phyloP scores from a whole-genome alignment of 768 basidiomycete species.

The Auriscalpium microsporum region DNA sequence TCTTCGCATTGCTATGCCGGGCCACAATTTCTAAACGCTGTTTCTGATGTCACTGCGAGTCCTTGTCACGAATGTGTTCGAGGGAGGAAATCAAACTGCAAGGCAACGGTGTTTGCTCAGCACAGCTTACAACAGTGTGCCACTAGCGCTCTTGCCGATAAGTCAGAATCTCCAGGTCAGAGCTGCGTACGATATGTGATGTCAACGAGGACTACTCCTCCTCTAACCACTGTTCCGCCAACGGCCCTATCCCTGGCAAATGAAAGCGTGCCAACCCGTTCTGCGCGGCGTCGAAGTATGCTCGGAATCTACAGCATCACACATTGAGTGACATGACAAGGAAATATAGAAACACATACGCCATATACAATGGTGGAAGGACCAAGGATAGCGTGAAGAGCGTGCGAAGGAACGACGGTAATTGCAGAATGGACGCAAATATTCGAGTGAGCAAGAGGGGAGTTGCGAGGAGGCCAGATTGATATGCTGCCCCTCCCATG shows the following conservation, averaged over 20 bases:
- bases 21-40: conserved; percentile 6
- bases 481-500: conserved; percentile 49
- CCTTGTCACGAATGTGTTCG: neutral
- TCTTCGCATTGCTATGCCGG: conserved; percentile 17
- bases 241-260: conserved; percentile 51
- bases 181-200: neutral
- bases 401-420: conserved; percentile 44
- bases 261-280: conserved; percentile 48
- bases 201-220: conserved; percentile 37
- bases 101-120: no score
- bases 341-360: conserved; percentile 36
- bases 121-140: no score
- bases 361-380: conserved; percentile 39
- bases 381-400: conserved; percentile 40
- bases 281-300: conserved; percentile 45
- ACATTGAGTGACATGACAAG: neutral
- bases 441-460: conserved; percentile 53
- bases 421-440: conserved; percentile 42
- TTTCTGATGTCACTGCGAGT: neutral
- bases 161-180: no score
- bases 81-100: neutral
- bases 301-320: conserved; percentile 30
- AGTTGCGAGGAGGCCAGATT: conserved; percentile 63
- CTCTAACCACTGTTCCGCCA: conserved; percentile 62
- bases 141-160: no score